Base-by-base conservation (phyloP, 1,284 basidiomycete genomes). In the Trichosporon sp. region DNA sequence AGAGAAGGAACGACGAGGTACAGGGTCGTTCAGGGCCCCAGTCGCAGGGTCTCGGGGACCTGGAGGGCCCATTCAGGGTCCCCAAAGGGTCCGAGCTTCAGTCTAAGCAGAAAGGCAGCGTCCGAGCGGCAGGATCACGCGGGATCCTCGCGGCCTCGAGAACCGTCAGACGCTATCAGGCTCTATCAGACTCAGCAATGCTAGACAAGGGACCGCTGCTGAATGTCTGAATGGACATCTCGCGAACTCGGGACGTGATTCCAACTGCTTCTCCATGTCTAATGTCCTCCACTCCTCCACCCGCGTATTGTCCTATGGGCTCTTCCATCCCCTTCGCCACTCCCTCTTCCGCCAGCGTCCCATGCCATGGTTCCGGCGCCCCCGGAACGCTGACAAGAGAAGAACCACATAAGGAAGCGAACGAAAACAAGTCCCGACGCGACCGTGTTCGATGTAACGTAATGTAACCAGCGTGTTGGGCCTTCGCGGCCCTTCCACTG, bases 361-460 rank as follows among this genome's bases (percentile, higher is more conserved):
- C 51, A 54, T 54, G 51, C 51, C n/a, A 54, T 54, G 51, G 51
- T 54, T 21, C 51, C 51, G 19, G n/a, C 10, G 51, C 51, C 19
- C 19, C 51, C 51, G 19, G 21, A 54, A 54, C 21, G 8, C 46
- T 46, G 43, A n/a, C 51, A 54, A 54, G n/a, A 4, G 21, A 54
- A 54, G 19, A 16, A 5, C 21, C 51, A 54, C 51, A 54, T 19
- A 54, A 54, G 51, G 4, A 21, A 54, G 51, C 51, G 51, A 54
- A 54, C 6, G 51, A n/a, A 6, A 54, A 21, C 51, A 21, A 46
- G 16, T 7, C 51, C 51, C 51, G 51, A 54, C 51, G 51, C 51
- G 51, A 21, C 51, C 51, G 51, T 54, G 19, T 54, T 54, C 51
- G 14, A 54, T 54, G 51, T 54, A 54, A 54, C 51, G 51, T 54